Percentiles rank a stretch among this genome's conserved stretches.
These are phyloP conservation scores for Pseudogymnoascus destructans DNA, from an alignment of 2,329 filamentous ascomycete species.

Conservation along the genomic window DNA sequence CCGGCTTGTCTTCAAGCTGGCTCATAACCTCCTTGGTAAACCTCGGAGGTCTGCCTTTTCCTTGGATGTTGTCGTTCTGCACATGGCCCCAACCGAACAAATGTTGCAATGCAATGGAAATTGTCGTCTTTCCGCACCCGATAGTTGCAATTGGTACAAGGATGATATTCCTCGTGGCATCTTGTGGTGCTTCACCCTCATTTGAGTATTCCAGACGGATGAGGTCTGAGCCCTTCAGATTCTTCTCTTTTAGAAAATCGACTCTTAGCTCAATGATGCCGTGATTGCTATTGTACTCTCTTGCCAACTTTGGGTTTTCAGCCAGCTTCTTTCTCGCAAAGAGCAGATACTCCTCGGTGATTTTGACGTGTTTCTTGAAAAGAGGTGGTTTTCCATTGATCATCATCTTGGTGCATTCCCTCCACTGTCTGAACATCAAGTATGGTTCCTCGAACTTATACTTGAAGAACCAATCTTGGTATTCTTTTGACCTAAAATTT, in stretches of 20 bases:
- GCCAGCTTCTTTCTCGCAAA: constrained; percentile 67
- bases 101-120: constrained; percentile 67
- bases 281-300: constrained; percentile 73
- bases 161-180: constrained; percentile 56
- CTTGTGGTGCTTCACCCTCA: constrained; percentile 34
- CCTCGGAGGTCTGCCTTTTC: constrained; percentile 59
- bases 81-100: constrained; percentile 87
- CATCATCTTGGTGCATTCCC: constrained; percentile 85
- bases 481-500: constrained; percentile 39
- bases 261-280: constrained; percentile 87
- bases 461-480: constrained; percentile 98
- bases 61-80: constrained; percentile 92
- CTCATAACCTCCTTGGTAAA: constrained; percentile 63
- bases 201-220: constrained; percentile 58
- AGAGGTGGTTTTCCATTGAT: constrained; percentile 63
- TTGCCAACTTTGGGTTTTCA: constrained; percentile 51
- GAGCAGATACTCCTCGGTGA: constrained; percentile 80
- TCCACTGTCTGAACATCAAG: constrained; percentile 97
- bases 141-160: constrained; percentile 88
- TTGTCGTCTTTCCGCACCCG: constrained; percentile 91
- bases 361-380: constrained; percentile 74
- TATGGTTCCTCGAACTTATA: constrained; percentile 99
- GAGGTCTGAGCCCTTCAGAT: constrained; percentile 78
- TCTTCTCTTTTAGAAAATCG: constrained; percentile 72
- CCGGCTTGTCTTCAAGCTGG: constrained; percentile 49